These are phyloP conservation scores for Vararia minispora DNA, from an alignment of 768 basidiomycete species.

Conservation along the genomic window DNA sequence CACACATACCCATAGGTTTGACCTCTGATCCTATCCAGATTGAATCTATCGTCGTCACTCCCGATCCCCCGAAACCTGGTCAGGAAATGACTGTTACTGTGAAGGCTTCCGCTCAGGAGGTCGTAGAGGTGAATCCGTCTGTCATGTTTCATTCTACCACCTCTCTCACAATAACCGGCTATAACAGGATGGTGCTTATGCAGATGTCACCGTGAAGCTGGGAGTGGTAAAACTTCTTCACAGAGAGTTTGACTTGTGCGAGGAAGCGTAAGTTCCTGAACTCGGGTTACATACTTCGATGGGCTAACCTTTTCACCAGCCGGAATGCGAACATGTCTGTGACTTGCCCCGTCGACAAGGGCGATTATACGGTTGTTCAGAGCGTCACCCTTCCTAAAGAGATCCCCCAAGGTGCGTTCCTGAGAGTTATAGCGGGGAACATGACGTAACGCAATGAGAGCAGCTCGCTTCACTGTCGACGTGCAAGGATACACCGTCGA, in stretches of 20 bases:
- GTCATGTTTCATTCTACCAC: not conserved
- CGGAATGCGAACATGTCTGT: constrained; percentile 63
- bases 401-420: constrained; percentile 62
- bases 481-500: constrained; percentile 60
- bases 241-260: constrained; percentile 81
- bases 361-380: constrained; percentile 63
- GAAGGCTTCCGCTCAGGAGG: constrained; percentile 41
- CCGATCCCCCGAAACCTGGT: constrained; percentile 87
- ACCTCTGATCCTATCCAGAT: constrained; percentile 43
- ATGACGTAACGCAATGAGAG: too few species aligned
- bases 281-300: not conserved
- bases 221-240: constrained; percentile 82
- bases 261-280: constrained; percentile 71
- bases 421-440: too few species aligned
- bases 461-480: constrained; percentile 77
- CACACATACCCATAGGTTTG: constrained; percentile 27
- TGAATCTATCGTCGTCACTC: constrained; percentile 58
- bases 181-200: constrained; percentile 78
- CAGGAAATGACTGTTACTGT: constrained; percentile 81
- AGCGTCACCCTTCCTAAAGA: constrained; percentile 84
- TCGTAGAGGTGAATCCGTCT: constrained; percentile 46
- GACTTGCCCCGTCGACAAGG: constrained; percentile 75
- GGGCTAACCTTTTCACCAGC: constrained; percentile 26
- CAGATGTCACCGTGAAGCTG: constrained; percentile 86
- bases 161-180: not conserved